phyloP scores from a whole-genome alignment of 352 stramenopile genomes.

The Phytophthora sojae region DNA sequence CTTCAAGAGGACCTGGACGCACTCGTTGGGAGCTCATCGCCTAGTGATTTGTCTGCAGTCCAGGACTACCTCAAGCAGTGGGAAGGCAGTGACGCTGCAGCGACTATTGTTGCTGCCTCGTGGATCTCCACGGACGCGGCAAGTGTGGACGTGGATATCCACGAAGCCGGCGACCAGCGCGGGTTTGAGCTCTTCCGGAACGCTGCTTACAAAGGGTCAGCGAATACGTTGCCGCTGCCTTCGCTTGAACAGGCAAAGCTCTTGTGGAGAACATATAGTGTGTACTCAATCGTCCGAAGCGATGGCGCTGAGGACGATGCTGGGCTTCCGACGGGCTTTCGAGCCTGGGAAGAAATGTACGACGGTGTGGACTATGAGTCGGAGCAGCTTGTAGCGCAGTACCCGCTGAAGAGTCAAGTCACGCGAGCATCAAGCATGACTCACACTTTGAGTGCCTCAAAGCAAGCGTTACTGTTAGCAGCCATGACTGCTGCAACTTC shows the following conservation, averaged over 20 bases:
- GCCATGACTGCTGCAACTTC: slow-evolving; percentile 40
- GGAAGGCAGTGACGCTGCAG: slow-evolving; percentile 53
- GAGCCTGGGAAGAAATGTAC: slow-evolving; percentile 69
- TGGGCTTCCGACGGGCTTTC: slow-evolving; percentile 56
- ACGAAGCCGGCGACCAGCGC: slow-evolving; percentile 40
- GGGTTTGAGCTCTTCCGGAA: slow-evolving; percentile 67
- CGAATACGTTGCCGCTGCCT: slow-evolving; percentile 25
- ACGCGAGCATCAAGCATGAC: slow-evolving; percentile 20
- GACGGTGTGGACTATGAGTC: slow-evolving; percentile 63
- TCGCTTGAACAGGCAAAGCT: slow-evolving; percentile 48
- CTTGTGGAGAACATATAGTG: slow-evolving; percentile 49
- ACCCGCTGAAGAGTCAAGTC: slow-evolving; percentile 40
- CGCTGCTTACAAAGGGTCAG: slow-evolving; percentile 24
- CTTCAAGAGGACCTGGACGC: slow-evolving; percentile 35
- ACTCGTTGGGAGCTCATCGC: slow-evolving; percentile 8
- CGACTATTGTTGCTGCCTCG: slow-evolving; percentile 33
- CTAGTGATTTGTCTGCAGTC: slow-evolving; percentile 33
- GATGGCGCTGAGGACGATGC: slow-evolving; percentile 14
- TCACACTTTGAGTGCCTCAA: slow-evolving; percentile 26
- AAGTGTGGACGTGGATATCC: slow-evolving; percentile 55
- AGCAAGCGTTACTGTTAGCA: slow-evolving; percentile 37
- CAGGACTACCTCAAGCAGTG: slow-evolving; percentile 56
- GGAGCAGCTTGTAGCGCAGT: slow-evolving; percentile 49
- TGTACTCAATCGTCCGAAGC: slow-evolving; percentile 54
- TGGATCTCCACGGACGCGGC: slow-evolving; percentile 47